A percentile compares a stretch with the other conserved stretches of the same genome.
phyloP scores from a whole-genome alignment of 2,329 filamentous ascomycete genomes.

The Phaeosphaeriaceae sp. region DNA sequence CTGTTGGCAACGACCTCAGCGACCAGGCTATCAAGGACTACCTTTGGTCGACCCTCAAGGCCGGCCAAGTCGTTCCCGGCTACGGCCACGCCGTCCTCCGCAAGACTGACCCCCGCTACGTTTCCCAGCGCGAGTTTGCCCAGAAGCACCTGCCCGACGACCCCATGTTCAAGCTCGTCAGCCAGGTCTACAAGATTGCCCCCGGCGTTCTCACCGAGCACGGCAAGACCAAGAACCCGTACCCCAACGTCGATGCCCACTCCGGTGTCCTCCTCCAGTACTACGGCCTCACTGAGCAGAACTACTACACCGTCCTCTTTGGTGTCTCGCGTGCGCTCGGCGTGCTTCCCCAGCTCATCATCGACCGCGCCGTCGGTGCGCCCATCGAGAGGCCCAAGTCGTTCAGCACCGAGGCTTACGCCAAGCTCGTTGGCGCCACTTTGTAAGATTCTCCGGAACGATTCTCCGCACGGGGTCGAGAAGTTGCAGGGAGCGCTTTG shows the following conservation, averaged over 20 bases:
- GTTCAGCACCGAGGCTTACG: slow-evolving; percentile 96
- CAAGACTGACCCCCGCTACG: slow-evolving; percentile 99
- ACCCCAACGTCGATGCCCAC: slow-evolving; percentile 98
- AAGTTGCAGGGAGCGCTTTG: slow-evolving; percentile 22
- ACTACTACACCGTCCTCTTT: slow-evolving; percentile 99
- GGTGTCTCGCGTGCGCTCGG: slow-evolving; percentile 97
- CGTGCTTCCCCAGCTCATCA: slow-evolving; percentile 99
- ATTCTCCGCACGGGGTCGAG: slow-evolving; percentile 9
- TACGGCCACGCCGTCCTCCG: slow-evolving; percentile 99
- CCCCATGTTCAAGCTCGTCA: slow-evolving; percentile 99
- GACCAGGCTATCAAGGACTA: slow-evolving; percentile 98
- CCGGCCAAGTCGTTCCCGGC: slow-evolving; percentile 93
- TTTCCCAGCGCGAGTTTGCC: slow-evolving; percentile 96
- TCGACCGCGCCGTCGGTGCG: slow-evolving; percentile 95
- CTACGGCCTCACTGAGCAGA: slow-evolving; percentile 98
- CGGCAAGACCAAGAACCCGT: slow-evolving; percentile 99
- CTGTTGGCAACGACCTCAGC: slow-evolving; percentile 90
- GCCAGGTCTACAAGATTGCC: slow-evolving; percentile 99
- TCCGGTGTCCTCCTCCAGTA: slow-evolving; percentile 99
- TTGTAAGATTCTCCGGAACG: slow-evolving; percentile 67
- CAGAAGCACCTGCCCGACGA: slow-evolving; percentile 93
- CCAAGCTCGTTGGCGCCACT: slow-evolving; percentile 89
- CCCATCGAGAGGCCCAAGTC: slow-evolving; percentile 99
- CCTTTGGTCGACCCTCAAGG: slow-evolving; percentile 96
- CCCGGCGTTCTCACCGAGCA: slow-evolving; percentile 98